Evolutionary conservation across 306 rosid genomes (phyloP), one percentile per base, ranked within the genome.

Genomic region (Cicer chorassanicum): DNA sequence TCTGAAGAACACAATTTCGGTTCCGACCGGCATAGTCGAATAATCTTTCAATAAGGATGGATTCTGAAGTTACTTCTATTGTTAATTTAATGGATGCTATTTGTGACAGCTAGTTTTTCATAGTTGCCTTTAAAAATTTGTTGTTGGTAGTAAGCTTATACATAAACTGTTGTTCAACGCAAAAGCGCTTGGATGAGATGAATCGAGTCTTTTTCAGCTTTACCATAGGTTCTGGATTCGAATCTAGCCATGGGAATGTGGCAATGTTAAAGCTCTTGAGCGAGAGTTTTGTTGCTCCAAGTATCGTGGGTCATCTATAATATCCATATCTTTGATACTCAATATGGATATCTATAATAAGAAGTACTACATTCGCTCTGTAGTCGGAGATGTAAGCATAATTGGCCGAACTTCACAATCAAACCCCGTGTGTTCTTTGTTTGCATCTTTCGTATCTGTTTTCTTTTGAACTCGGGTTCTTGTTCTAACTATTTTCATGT

Each of bases 1-100:
- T 78, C 68, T 39, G 46, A 59, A 81, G 41, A 51, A 43, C 69
- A 53, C 55, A 11, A 56, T 54, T 15, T 57, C 63, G 71, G 72
- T 79, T 69, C 61, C n/a, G 67, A 38, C 46, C 66, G 13, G 40
- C 54, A 0, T 50, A 70, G 72, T 78, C 38, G 39, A 38, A 44
- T 38, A 68, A 45, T 60, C 74, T 60, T 63, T 45, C 15, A 16
- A 24, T 9, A 42, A 19, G 63, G 63, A 75, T 57, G 45, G 74
- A 70, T 75, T 75, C 43, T 68, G 72, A 40, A 70, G 64, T 40
- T 42, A 63, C 66, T 29, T 68, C 10, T 14, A 7, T 53, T 48
- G 68, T 11, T 24, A 40, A 68, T 39, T 78, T 39, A 48, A 29
- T 29, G 10, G 40, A 78, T 53, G 78, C 51, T 8, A 40, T 39